Evolutionary conservation across 805 yeast species (phyloP).

Genomic region (Wickerhamiella bombiphila): DNA sequence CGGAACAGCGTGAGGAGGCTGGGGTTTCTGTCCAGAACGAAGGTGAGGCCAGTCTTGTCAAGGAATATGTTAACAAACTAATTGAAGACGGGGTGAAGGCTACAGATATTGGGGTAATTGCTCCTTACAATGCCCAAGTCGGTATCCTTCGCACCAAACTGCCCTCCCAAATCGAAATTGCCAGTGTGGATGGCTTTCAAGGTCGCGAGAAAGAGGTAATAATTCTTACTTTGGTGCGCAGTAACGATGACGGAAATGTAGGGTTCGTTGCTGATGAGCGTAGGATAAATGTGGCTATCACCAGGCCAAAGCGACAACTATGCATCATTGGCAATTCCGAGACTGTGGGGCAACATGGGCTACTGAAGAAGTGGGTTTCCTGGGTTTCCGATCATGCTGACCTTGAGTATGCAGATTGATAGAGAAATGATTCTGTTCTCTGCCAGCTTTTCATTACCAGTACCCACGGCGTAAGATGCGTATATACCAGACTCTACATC

Average conservation of each 20-base stretch:
- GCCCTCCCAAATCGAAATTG: constrained; percentile 41
- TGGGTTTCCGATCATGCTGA: constrained; percentile 59
- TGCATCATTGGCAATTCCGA: constrained; percentile 70
- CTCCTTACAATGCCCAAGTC: constrained; percentile 88
- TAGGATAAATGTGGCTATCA: constrained; percentile 84
- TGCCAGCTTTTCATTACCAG: too few species aligned
- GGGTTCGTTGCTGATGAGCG: constrained; percentile 73
- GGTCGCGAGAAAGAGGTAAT: constrained; percentile 90
- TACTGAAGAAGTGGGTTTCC: constrained; percentile 51
- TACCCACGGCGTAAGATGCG: too few species aligned
- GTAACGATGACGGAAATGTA: constrained; percentile 53
- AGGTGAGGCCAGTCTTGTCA: constrained; percentile 53
- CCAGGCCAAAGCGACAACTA: constrained; percentile 73
- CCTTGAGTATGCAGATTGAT: constrained; percentile 49
- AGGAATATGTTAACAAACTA: constrained; percentile 40
- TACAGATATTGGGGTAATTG: constrained; percentile 61
- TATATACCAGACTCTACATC: too few species aligned
- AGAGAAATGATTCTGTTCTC: too few species aligned
- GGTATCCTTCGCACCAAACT: constrained; percentile 37
- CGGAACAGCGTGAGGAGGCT: constrained; percentile 36
- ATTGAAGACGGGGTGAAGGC: constrained; percentile 37
- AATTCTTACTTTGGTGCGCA: constrained; percentile 64
- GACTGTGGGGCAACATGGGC: constrained; percentile 50
- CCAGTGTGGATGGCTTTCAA: constrained; percentile 93
- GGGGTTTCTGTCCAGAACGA: constrained; percentile 43